Evolutionary conservation across 2,329 filamentous ascomycete genomes (phyloP).

Genomic region (Exophiala lecanii-corni): DNA sequence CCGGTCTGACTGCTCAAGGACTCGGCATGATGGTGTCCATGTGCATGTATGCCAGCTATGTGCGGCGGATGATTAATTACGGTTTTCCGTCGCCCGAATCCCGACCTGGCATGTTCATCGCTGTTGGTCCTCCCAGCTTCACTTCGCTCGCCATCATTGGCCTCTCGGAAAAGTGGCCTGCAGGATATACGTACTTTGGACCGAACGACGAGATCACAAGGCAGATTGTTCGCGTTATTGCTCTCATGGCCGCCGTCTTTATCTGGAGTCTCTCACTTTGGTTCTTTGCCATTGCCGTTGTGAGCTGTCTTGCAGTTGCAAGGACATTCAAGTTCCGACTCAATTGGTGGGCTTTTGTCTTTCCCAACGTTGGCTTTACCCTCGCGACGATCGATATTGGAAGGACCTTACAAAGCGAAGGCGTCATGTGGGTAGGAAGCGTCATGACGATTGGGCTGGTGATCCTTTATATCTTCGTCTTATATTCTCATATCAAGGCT

Average conservation of each 20-base stretch:
- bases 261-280: conserved; percentile 61
- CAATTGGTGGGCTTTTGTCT: conserved; percentile 62
- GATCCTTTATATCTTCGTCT: conserved; percentile 52
- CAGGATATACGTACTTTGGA: conserved; percentile 37
- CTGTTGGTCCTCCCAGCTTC: conserved; percentile 69
- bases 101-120: conserved; percentile 68
- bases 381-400: conserved; percentile 57
- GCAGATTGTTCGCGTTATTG: conserved; percentile 42
- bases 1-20: conserved; percentile 65
- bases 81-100: conserved; percentile 61
- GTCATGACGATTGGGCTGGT: conserved; percentile 55
- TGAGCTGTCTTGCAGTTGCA: conserved; percentile 40
- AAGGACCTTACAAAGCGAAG: conserved; percentile 48
- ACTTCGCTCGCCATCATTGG: conserved; percentile 66
- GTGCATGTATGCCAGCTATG: conserved; percentile 69
- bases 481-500: conserved; percentile 47
- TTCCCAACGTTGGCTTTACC: conserved; percentile 61
- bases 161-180: conserved; percentile 49
- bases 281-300: conserved; percentile 50
- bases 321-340: conserved; percentile 46
- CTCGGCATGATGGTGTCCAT: conserved; percentile 64
- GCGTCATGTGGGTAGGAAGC: conserved; percentile 50
- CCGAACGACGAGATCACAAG: conserved; percentile 30
- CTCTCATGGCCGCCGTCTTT: conserved; percentile 50
- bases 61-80: conserved; percentile 65